Base-by-base conservation (phyloP, 1,139 yeast genomes). In the Candida smagusa region DNA sequence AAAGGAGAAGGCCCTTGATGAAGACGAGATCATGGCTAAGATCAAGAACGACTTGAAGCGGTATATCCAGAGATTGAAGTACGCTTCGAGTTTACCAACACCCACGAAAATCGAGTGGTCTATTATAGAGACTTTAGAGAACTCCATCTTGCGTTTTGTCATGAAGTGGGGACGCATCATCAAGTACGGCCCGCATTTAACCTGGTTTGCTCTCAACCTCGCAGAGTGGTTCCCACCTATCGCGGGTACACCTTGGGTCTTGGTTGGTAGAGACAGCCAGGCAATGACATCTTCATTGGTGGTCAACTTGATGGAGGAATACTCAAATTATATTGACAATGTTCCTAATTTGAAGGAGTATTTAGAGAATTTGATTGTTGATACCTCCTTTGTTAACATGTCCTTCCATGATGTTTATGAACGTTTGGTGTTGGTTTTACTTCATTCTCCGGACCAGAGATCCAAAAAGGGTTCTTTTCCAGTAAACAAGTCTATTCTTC, bases 141-240 rank as follows among this genome's bases (percentile, higher is more conserved):
- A 67, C 28, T 73, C 96, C 1, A 74, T 89, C 12, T 56, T 72
- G 35, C 74, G 73, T 42, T 90, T 89, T 54, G 62, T 84, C 34
- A 61, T 63, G 16, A 86, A 86, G 62, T 89, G 96, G 95, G 89
- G 95, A 7, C 69, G 73, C 30, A 72, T 82, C 43, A 75, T 86
- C 41, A 82, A 82, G 44, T 90, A 89, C 56, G 95, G 87, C 58
- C 74, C 83, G 35, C 89, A 94, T 0, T 69, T 88, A 53, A 73
- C 92, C 1, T 89, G 96, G 95, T 77, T 86, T 16, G 97, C 96
- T 0, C 64, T 87, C 32, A 89, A 89, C 7, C 65, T 90, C 37
- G 94, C 96, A 2, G 96, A 88, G 58, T 88, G 96, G 95, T 74
- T 84, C 27, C 94, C 95, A 6, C 86, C 88, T 3, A 58, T 71